Conservation (phyloP, 495 filamentous ascomycete genomes). For the Cladorrhinum samala region DNA sequence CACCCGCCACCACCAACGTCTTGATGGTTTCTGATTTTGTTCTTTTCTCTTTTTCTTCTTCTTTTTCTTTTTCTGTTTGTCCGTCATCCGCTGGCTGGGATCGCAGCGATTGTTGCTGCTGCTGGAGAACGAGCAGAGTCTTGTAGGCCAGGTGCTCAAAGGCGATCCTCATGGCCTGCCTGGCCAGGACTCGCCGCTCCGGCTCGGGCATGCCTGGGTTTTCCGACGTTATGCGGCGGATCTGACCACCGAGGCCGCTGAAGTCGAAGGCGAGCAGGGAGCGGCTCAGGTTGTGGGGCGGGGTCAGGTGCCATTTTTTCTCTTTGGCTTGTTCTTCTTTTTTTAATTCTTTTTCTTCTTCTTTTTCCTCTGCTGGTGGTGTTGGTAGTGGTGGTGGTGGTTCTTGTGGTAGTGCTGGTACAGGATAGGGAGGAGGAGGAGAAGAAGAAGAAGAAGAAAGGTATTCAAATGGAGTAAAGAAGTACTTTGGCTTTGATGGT, state of each 20-base stretch:
- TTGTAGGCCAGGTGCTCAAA: constrained; percentile 84
- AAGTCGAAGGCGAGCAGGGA: constrained; percentile 33
- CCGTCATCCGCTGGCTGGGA: not conserved
- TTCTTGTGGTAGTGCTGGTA: too few species aligned
- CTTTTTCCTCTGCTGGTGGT: too few species aligned
- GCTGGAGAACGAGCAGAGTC: constrained; percentile 57
- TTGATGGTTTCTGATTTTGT: constrained; percentile 33
- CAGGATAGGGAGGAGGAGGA: not conserved
- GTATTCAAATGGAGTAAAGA: constrained; percentile 32
- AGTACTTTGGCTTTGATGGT: constrained; percentile 47
- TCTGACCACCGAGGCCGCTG: constrained; percentile 26
- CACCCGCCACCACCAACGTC: constrained; percentile 77
- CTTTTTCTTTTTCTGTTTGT: not conserved
- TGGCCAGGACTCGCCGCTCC: constrained; percentile 60
- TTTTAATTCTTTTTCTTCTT: too few species aligned
- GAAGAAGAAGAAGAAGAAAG: too few species aligned
- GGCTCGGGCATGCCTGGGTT: constrained; percentile 24
- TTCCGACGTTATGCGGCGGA: not conserved
- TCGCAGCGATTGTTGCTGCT: not conserved
- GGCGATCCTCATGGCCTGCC: constrained; percentile 65
- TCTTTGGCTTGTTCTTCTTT: not conserved
- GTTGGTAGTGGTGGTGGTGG: too few species aligned
- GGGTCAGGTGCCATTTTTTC: constrained; percentile 26
- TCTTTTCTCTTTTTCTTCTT: not conserved
- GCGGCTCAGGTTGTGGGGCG: constrained; percentile 25